Evolutionary conservation across 1,139 yeast genomes (phyloP), one percentile per base, ranked within the genome.

Genomic region (Candida anutae): DNA sequence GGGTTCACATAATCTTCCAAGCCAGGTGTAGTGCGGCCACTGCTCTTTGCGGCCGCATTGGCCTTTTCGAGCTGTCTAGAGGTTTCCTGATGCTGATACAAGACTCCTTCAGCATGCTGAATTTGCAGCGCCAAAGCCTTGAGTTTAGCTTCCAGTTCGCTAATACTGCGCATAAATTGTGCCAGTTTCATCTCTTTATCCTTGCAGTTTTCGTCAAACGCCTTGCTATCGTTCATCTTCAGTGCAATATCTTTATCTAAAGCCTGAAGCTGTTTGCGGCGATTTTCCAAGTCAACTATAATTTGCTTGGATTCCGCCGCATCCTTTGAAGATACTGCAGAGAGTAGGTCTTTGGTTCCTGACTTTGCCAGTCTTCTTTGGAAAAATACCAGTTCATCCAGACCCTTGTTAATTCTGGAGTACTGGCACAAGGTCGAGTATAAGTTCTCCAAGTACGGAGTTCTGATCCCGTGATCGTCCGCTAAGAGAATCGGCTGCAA

Each of bases 391-490:
- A 65, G 54, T n/a, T 46, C 36, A 5, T 36, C 28, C 8, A 32
- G 29, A 9, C 40, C 44, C 6, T 39, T 38, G 44, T 76, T 79
- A 27, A 77, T 50, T 38, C 67, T 72, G 31, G 65, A 66, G 33
- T 66, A 68, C 48, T 82, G 94, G 40, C 84, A 77, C 64, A 83
- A 62, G 34, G 79, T 71, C 3, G 95, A 85, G 50, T 84, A 87
- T 34, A 84, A 59, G 44, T 84, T 83, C 54, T 87, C 96, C 52
- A 87, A 65, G 49, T 87, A 87, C 3, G 96, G 95, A 1, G 95
- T 83, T 48, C 83, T 78, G 30, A 85, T 77, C 25, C 82, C 78
- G 46, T 73, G 72, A 50, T 85, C 95, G 54, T 85, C 95, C 12
- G 93, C 94, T 34, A 85, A 60, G 31, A 87, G 61, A 33, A 87